Base-by-base conservation (phyloP, 2,329 filamentous ascomycete species). In the Chrysosporium queenslandicum region DNA sequence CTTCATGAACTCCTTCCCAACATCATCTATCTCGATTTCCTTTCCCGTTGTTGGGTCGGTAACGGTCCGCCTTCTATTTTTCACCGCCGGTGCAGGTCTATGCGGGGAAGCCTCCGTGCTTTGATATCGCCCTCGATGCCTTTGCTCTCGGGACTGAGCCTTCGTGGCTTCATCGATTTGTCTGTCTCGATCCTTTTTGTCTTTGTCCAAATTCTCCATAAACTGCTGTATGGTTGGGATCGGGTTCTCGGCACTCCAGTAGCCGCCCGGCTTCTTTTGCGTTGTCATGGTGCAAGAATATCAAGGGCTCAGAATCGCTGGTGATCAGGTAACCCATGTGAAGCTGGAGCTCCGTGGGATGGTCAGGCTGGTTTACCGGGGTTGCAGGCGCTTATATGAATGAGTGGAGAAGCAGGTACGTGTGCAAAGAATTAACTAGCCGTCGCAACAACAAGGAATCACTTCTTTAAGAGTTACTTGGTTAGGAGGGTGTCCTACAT, bases 211-310 rank as follows among this genome's bases (percentile, higher is more conserved):
- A 58, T 79, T 79, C 50, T 86, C 78, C 59, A 95, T 77, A 59
- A 95, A 94, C 66, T 91, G 80, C 64, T 85, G 82, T 59, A 96
- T 85, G 52, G 88, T 95, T 5, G 91, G 91, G 50, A 97, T 82
- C 21, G 86, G 86, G 67, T 95, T 94, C 54, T 69, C 70, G 48
- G 84, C 88, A 27, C 86, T 91, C 74, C 94, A 96, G 66, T 89
- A 85, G 62, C 86, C 82, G 18, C 77, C 77, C 8, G 68, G 67
- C 46, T 72, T 73, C 59, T 75, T 74, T 43, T 69, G 64, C 50
- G 74, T 66, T 55, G 70, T 66, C 74, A 76, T 76, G 56, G 51
- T 59, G 9, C 25, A 30, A 23, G 4, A 20, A 45, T 16, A 8
- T 20, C 23, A 42, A 29, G 4, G 41, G 58, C 43, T 3, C 16